phyloP scores from a whole-genome alignment of 352 stramenopile species.

The Saprolegnia diclina region DNA sequence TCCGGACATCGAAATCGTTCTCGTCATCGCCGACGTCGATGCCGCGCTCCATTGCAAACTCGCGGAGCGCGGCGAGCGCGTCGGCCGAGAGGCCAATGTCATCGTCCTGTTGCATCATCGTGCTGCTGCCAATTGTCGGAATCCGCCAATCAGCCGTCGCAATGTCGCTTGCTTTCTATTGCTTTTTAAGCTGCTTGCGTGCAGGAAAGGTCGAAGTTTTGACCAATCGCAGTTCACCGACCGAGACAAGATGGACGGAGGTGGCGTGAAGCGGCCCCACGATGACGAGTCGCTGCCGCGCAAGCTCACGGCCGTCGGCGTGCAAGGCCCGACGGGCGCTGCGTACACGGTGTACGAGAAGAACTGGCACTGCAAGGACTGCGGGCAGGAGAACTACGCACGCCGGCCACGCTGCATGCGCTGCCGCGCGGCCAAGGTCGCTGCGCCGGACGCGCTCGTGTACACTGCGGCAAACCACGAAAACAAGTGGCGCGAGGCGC shows the following conservation, averaged over 20 bases:
- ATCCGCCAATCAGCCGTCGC: too few species aligned
- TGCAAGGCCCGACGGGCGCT: conserved; percentile 71
- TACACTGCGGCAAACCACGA: conserved; percentile 42
- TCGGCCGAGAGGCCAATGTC: conserved; percentile 42
- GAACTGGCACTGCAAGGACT: conserved; percentile 85
- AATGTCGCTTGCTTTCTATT: neutral
- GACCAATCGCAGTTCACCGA: neutral
- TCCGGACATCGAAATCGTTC: conserved; percentile 37
- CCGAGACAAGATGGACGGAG: conserved; percentile 13
- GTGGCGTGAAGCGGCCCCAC: neutral
- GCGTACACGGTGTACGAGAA: conserved; percentile 86
- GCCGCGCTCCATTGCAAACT: conserved; percentile 48
- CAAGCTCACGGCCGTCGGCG: conserved; percentile 71
- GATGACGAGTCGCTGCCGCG: conserved; percentile 37
- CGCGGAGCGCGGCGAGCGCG: conserved; percentile 41
- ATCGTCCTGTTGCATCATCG: conserved; percentile 38
- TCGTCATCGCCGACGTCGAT: conserved; percentile 38
- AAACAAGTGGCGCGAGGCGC: conserved; percentile 84
- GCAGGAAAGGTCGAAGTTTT: too few species aligned
- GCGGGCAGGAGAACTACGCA: conserved; percentile 83
- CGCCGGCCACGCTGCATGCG: conserved; percentile 64
- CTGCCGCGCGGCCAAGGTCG: conserved; percentile 73
- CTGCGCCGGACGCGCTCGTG: conserved; percentile 50
- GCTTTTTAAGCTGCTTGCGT: neutral
- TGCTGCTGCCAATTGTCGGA: neutral